These are phyloP conservation scores for Coemansia sp. DNA, from an alignment of 192 early-diverging fungal species.

Conservation along the genomic window DNA sequence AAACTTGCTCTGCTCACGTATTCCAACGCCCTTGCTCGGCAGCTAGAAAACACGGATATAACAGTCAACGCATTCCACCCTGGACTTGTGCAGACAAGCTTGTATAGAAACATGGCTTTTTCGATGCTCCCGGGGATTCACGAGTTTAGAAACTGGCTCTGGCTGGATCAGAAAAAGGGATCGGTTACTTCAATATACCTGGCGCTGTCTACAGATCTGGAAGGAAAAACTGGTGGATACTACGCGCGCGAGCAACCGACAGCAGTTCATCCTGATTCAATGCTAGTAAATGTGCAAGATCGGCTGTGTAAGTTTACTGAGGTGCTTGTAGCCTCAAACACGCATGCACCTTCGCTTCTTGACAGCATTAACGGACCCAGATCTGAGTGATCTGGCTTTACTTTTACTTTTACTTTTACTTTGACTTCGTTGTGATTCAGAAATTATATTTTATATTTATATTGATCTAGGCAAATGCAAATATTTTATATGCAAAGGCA, in stretches of 20 bases:
- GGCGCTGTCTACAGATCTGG: constrained; percentile 37
- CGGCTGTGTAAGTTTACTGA: constrained; percentile 42
- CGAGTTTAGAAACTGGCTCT: constrained; percentile 29
- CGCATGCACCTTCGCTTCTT: constrained; percentile 27
- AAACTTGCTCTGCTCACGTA: constrained; percentile 59
- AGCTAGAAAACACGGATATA: constrained; percentile 37
- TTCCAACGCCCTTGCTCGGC: constrained; percentile 48
- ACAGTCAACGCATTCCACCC: constrained; percentile 61
- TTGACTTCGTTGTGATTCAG: not conserved
- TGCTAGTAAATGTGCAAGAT: constrained; percentile 22
- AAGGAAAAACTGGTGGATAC: constrained; percentile 30
- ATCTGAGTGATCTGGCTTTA: not conserved
- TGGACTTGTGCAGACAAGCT: constrained; percentile 51
- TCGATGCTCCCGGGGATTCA: constrained; percentile 40
- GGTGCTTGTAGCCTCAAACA: constrained; percentile 38
- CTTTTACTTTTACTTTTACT: constrained; percentile 3
- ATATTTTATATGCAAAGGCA: too few relatives aligned
- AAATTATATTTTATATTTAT: not conserved
- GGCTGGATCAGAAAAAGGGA: constrained; percentile 38
- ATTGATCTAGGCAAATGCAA: not conserved
- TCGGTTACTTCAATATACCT: constrained; percentile 33
- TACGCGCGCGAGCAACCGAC: constrained; percentile 46
- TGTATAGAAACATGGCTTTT: constrained; percentile 51
- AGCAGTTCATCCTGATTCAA: constrained; percentile 23
- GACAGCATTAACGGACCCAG: constrained; percentile 30